A percentile compares a stretch with the other conserved stretches of the same genome.
phyloP scores from a whole-genome alignment of 2,329 filamentous ascomycete species.

The Dactylonectria macrodidyma region DNA sequence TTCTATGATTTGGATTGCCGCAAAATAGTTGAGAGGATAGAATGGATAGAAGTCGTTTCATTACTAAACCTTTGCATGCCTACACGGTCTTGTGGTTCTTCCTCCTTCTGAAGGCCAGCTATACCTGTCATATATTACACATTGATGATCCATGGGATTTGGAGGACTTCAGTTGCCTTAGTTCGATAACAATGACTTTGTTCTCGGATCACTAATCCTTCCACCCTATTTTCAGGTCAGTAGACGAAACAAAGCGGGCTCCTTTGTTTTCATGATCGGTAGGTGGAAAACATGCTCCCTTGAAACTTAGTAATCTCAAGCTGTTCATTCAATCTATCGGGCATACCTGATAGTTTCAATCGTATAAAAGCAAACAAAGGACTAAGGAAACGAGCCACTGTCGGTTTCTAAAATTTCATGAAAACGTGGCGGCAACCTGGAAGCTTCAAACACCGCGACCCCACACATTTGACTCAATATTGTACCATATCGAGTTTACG shows the following conservation, averaged over 20 bases:
- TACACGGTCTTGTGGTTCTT: too few species aligned
- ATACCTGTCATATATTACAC: too few species aligned
- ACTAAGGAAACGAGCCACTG: neutral
- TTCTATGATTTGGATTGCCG: neutral
- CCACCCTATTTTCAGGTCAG: too few species aligned
- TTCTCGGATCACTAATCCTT: too few species aligned
- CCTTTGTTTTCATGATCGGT: too few species aligned
- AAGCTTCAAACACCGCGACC: neutral
- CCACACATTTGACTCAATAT: neutral
- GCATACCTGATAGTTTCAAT: neutral
- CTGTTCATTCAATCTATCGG: neutral
- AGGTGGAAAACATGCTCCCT: too few species aligned
- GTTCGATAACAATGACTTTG: too few species aligned
- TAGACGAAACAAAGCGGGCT: too few species aligned
- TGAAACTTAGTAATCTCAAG: too few species aligned
- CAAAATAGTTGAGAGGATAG: neutral
- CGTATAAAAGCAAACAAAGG: neutral
- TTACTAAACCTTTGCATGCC: neutral
- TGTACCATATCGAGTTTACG: neutral
- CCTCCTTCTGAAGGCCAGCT: too few species aligned
- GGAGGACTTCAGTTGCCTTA: too few species aligned
- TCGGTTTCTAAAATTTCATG: neutral
- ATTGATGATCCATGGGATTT: too few species aligned
- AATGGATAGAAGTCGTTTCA: neutral
- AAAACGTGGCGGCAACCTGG: neutral